Evolutionary conservation across 108 stramenopile species (phyloP).

Genomic region (Mediolabrus comicus): DNA sequence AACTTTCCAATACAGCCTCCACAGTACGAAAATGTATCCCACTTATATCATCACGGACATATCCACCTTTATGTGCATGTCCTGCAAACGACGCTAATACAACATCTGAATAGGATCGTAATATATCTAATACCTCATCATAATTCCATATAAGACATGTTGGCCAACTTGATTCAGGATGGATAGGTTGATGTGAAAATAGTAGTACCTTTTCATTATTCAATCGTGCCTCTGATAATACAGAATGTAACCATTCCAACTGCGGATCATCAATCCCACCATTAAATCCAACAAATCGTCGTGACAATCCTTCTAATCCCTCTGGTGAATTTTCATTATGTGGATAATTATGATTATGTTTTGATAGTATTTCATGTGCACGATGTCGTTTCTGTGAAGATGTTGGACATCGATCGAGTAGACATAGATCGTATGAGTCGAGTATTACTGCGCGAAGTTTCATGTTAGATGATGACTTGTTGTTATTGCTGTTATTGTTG

Average conservation of each 20-base stretch:
- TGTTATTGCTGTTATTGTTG: slow-evolving; percentile 9
- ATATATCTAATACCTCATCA: slow-evolving; percentile 52
- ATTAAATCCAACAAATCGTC: slow-evolving; percentile 85
- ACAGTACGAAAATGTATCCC: slow-evolving; percentile 85
- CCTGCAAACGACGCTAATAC: slow-evolving; percentile 75
- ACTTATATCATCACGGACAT: slow-evolving; percentile 61
- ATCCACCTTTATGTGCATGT: slow-evolving; percentile 86
- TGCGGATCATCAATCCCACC: slow-evolving; percentile 71
- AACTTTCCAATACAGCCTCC: slow-evolving; percentile 77
- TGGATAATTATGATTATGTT: slow-evolving; percentile 73
- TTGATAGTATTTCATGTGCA: slow-evolving; percentile 54
- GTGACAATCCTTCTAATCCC: slow-evolving; percentile 55
- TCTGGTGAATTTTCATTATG: slow-evolving; percentile 76
- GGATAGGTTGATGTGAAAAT: slow-evolving; percentile 77
- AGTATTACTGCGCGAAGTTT: slow-evolving; percentile 67
- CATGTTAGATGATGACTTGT: background rate
- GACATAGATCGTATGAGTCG: slow-evolving; percentile 74
- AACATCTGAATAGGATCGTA: slow-evolving; percentile 60
- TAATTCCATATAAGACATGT: slow-evolving; percentile 86
- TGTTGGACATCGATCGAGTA: slow-evolving; percentile 57
- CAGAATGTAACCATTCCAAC: slow-evolving; percentile 62
- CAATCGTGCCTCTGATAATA: slow-evolving; percentile 45
- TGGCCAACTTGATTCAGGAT: slow-evolving; percentile 59
- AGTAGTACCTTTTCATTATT: slow-evolving; percentile 62
- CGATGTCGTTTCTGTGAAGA: slow-evolving; percentile 48